Base-by-base conservation (phyloP, 495 filamentous ascomycete genomes). In the Penicillium nucicola region DNA sequence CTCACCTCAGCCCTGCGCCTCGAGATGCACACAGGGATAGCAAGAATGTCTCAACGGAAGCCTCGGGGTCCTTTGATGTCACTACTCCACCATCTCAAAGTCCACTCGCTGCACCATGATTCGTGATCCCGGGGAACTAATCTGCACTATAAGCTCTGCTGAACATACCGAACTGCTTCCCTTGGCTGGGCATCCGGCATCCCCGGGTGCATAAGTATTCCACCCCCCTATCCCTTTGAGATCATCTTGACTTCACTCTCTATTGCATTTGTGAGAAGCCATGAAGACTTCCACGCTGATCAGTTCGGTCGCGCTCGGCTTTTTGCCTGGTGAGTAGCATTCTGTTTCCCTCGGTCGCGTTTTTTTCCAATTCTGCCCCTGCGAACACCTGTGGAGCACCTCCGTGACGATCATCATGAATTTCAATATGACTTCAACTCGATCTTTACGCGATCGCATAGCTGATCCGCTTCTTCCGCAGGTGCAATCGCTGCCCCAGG, bases 311-410 rank as follows among this genome's bases (percentile, higher is more conserved):
- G 61, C 63, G 40, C 48, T 73, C 55, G 62, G 62, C 30, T 37
- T 60, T 23, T 52, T 71, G 50, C 64, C 66, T 22, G 60, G 70
- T 73, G 55, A 41, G 65, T 57, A 41, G 5, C 3, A 19, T 19
- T 34, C 13, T 22, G 31, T 1, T 38, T 12, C 7, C 35, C 18
- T 41, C 55, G 50, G 32, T 49, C 46, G 52, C 42, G 25, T 25
- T 22, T 14, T 6, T 40, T 14, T 15, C 19, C n/a, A n/a, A 17
- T 13, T 18, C 36, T 18, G 22, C 23, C 31, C 22, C 20, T 23
- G 19, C 41, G 14, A 19, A 22, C 45, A 22, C 45, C 15, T 23
- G 32, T 18, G 38, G 38, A n/a, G 11, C n/a, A 28, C 25, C 25
- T 28, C 25, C 25, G 25, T 9, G 25, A 28, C 10, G 25, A 28